Evolutionary conservation across 164 flowering plant species (phyloP).

Genomic region (Annona squamosa): DNA sequence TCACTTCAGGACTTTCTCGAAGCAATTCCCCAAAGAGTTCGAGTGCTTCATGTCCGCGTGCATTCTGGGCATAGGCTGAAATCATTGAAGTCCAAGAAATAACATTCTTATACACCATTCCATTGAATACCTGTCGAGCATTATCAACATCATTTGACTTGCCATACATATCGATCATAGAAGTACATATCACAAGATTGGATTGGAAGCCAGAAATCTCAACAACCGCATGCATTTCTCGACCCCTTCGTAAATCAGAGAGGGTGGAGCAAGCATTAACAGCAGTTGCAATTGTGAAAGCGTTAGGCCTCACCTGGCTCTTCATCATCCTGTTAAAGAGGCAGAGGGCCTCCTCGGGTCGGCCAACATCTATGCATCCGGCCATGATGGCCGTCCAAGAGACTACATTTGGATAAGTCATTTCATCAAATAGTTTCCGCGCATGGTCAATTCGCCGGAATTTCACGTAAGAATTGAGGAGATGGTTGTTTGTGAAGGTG

Average conservation of each 20-base stretch:
- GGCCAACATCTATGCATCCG: constrained; percentile 30
- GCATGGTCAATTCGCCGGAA: constrained; percentile 21
- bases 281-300: constrained; percentile 40
- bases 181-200: constrained; percentile 40
- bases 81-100: constrained; percentile 73
- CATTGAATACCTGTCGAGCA: constrained; percentile 53
- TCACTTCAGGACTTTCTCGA: background rate
- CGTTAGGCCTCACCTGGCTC: constrained; percentile 28
- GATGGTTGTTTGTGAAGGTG: constrained; percentile 35
- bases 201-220: constrained; percentile 29
- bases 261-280: constrained; percentile 46
- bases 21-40: constrained; percentile 35
- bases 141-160: constrained; percentile 45
- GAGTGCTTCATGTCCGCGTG: constrained; percentile 43
- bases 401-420: constrained; percentile 46
- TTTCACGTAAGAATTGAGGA: constrained; percentile 30
- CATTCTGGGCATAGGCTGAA: constrained; percentile 49
- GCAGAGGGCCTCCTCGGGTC: constrained; percentile 27
- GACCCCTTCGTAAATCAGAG: constrained; percentile 30
- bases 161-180: constrained; percentile 69
- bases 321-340: constrained; percentile 28
- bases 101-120: constrained; percentile 38
- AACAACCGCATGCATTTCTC: constrained; percentile 38
- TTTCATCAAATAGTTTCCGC: constrained; percentile 42
- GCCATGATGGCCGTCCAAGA: constrained; percentile 62